Percentiles rank a stretch among this genome's conserved stretches.
Conservation (phyloP, 116 monocot species). For the Dioscorea cayenensis region DNA sequence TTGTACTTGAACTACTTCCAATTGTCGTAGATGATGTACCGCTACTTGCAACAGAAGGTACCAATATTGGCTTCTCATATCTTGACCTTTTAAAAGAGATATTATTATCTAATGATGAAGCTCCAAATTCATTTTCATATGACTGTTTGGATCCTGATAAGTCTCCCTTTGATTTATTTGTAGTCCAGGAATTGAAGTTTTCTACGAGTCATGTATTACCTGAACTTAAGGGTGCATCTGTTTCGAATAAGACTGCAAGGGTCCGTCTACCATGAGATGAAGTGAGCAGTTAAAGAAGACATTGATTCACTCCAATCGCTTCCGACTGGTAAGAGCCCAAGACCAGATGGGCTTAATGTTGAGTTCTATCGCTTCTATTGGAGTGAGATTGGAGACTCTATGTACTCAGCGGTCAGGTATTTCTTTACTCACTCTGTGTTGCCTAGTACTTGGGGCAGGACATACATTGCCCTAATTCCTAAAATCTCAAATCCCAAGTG, state of each 20-base stretch:
- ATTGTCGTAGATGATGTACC: slow-evolving; percentile 23
- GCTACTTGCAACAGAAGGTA: slow-evolving; percentile 26
- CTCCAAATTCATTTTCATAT: slow-evolving; percentile 12
- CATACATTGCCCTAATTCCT: too few species aligned
- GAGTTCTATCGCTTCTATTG: too few species aligned
- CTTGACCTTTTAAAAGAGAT: slow-evolving; percentile 16
- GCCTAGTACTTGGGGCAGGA: too few species aligned
- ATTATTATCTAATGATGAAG: slow-evolving; percentile 6
- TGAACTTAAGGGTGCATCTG: slow-evolving; percentile 38
- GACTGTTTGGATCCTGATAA: slow-evolving; percentile 11
- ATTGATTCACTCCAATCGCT: too few species aligned
- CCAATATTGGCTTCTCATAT: slow-evolving; percentile 24
- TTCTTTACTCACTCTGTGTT: too few species aligned
- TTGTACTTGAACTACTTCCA: slow-evolving; percentile 38
- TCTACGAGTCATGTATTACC: slow-evolving; percentile 24
- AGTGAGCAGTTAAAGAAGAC: neutral
- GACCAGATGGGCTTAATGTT: too few species aligned
- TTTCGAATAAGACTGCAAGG: slow-evolving; percentile 92
- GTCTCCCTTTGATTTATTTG: slow-evolving; percentile 13
- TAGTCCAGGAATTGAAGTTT: slow-evolving; percentile 15
- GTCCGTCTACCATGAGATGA: slow-evolving; percentile 91
- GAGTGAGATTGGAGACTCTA: too few species aligned
- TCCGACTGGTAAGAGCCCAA: too few species aligned
- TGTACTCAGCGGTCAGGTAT: too few species aligned
- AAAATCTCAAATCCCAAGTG: too few species aligned